phyloP scores from a whole-genome alignment of 2,329 filamentous ascomycete genomes.

The Beauveria sp. region DNA sequence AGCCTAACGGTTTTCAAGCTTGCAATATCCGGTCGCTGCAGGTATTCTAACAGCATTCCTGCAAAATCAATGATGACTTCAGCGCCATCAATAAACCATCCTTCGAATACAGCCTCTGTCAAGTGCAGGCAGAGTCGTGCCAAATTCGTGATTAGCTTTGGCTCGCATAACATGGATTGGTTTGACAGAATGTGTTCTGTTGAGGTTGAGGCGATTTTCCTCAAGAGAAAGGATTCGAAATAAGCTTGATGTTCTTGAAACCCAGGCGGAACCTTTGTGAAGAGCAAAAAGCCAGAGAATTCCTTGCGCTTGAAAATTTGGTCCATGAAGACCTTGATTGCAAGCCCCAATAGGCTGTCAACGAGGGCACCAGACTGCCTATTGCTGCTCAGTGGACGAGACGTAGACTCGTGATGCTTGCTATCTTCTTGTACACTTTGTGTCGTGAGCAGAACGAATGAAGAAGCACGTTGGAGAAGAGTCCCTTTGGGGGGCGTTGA shows the following conservation, averaged over 20 bases:
- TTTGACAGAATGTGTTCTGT: slow-evolving; percentile 63
- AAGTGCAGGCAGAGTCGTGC: slow-evolving; percentile 74
- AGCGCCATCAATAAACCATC: slow-evolving; percentile 89
- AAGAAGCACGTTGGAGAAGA: slow-evolving; percentile 72
- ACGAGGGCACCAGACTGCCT: slow-evolving; percentile 51
- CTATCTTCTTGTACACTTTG: slow-evolving; percentile 43
- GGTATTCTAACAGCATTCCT: slow-evolving; percentile 77
- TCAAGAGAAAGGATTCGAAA: slow-evolving; percentile 84
- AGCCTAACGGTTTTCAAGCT: slow-evolving; percentile 81
- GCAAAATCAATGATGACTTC: slow-evolving; percentile 78
- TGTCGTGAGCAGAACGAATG: slow-evolving; percentile 80
- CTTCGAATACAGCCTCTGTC: slow-evolving; percentile 86
- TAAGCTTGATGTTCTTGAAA: slow-evolving; percentile 93
- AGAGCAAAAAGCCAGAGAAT: slow-evolving; percentile 79
- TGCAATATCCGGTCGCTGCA: slow-evolving; percentile 78
- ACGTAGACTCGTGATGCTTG: slow-evolving; percentile 45
- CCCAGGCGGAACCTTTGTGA: slow-evolving; percentile 80
- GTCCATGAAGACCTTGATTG: slow-evolving; percentile 75
- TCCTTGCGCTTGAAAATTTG: slow-evolving; percentile 83
- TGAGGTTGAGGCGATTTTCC: slow-evolving; percentile 64
- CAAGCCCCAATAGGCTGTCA: slow-evolving; percentile 68
- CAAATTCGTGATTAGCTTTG: slow-evolving; percentile 79
- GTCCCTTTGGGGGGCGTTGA: slow-evolving; percentile 46
- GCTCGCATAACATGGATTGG: slow-evolving; percentile 67
- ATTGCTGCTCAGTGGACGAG: background rate